A percentile compares a stretch with the other conserved stretches of the same genome.
These are phyloP conservation scores for Sextonia rubra DNA, from an alignment of 164 flowering plant species.

Conservation along the genomic window DNA sequence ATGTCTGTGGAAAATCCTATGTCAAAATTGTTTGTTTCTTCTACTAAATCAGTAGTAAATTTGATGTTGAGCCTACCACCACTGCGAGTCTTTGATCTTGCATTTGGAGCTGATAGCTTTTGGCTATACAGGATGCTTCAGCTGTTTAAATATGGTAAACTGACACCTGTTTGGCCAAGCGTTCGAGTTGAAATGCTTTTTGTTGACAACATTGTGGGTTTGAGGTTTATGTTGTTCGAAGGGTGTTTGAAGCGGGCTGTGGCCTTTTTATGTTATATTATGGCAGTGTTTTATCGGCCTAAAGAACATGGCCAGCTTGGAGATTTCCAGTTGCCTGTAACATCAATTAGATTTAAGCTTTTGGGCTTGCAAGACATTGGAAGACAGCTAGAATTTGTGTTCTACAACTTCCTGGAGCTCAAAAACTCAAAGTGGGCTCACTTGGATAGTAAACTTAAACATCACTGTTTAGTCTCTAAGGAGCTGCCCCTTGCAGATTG, in stretches of 20 bases:
- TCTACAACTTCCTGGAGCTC: conserved; percentile 50
- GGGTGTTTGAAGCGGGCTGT: conserved; percentile 76
- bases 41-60: conserved; percentile 24
- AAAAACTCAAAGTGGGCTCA: conserved; percentile 47
- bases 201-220: conserved; percentile 64
- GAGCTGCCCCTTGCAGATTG: conserved; percentile 70
- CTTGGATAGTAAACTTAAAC: conserved; percentile 49
- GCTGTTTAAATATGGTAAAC: conserved; percentile 50
- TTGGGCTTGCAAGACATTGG: conserved; percentile 34
- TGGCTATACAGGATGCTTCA: conserved; percentile 29
- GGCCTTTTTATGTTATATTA: conserved; percentile 46
- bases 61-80: conserved; percentile 31
- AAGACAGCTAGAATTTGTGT: conserved; percentile 58
- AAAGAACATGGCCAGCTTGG: conserved; percentile 29
- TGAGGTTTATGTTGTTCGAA: conserved; percentile 71
- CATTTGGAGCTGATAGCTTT: conserved; percentile 19
- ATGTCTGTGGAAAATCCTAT: conserved; percentile 31
- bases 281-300: conserved; percentile 40
- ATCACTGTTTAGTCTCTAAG: conserved; percentile 39
- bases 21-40: conserved; percentile 22
- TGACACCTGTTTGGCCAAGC: conserved; percentile 58
- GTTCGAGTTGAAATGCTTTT: conserved; percentile 82
- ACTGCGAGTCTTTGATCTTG: conserved; percentile 12
- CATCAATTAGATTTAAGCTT: conserved; percentile 63
- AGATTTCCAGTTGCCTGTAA: conserved; percentile 55